Evolutionary conservation across 805 yeast species (phyloP), one percentile per base, ranked within the genome.

Genomic region (Candida awuae): DNA sequence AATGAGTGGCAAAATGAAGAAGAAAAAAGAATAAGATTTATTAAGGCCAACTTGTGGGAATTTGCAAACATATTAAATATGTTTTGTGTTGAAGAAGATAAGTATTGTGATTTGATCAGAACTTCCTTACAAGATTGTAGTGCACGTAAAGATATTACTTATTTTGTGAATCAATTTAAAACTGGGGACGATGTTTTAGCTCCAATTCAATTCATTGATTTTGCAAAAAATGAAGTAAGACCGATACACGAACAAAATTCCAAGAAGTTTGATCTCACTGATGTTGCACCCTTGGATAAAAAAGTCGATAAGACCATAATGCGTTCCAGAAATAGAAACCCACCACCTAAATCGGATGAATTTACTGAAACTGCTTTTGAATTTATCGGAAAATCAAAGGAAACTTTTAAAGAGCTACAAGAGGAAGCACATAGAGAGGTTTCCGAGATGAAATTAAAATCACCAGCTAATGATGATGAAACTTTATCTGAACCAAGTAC

Each of bases 51-150:
- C 48, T 58, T 86, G 43, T 86, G 94, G 83, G 82, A 77, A 31
- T 84, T 69, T 52, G 77, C 90, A 34, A 85, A 85, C 58, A 68
- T 77, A 29, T 66, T 83, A 8, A 83, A 94, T 7, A 69, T 84
- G 0, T 67, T 78, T 3, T 86, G 95, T 54, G 88, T 85, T 23
- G 73, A 76, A 32, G 83, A 80, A 51, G 95, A 86, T 53, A 80
- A 75, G 45, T 70, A 82, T 8, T 84, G 82, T 40, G 95, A 86
- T 53, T 66, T 66, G 37, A 71, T 87, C 12, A 70, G 95, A 40
- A 55, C 75, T 7, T 58, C 74, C 2, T 66, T 85, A 38, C 95
- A 87, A 43, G 69, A 72, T 36, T 79, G 87, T 48, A 80, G 76
- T 15, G 74, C 84, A 7, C 62, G 63, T 3, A 62, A 62, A 15